phyloP scores from a whole-genome alignment of 208 protist genomes.

The Phytomonas sp. region DNA sequence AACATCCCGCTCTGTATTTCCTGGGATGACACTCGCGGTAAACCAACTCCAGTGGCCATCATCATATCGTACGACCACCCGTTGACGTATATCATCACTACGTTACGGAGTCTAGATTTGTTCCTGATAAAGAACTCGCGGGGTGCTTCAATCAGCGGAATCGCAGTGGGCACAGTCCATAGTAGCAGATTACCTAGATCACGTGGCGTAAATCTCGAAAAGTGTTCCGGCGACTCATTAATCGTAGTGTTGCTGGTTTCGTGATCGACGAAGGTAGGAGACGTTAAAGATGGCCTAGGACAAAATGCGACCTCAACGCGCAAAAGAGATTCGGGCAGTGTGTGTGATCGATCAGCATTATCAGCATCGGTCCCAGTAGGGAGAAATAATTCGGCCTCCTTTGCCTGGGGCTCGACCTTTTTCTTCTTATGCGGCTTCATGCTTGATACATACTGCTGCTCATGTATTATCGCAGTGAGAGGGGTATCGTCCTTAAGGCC shows the following conservation, averaged over 20 bases:
- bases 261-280: too few species aligned
- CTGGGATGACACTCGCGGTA: constrained; percentile 11
- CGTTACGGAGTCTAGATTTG: constrained; percentile 57
- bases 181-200: constrained; percentile 67
- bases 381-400: too few species aligned
- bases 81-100: constrained; percentile 73
- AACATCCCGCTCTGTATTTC: neutral
- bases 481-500: too few species aligned
- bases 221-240: too few species aligned
- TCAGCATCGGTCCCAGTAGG: too few species aligned
- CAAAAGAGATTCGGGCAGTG: too few species aligned
- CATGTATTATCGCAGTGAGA: constrained; percentile 12
- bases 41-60: constrained; percentile 34
- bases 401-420: too few species aligned
- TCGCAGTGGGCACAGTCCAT: constrained; percentile 57
- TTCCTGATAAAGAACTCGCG: constrained; percentile 67
- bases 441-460: neutral
- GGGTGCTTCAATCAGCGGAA: constrained; percentile 68
- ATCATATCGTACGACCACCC: constrained; percentile 73
- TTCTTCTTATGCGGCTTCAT: neutral
- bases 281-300: too few species aligned
- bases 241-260: too few species aligned
- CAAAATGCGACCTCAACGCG: too few species aligned
- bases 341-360: too few species aligned
- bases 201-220: constrained; percentile 35